These are phyloP conservation scores for Ilex asprella DNA, from an alignment of 257 asterid species.

Conservation along the genomic window DNA sequence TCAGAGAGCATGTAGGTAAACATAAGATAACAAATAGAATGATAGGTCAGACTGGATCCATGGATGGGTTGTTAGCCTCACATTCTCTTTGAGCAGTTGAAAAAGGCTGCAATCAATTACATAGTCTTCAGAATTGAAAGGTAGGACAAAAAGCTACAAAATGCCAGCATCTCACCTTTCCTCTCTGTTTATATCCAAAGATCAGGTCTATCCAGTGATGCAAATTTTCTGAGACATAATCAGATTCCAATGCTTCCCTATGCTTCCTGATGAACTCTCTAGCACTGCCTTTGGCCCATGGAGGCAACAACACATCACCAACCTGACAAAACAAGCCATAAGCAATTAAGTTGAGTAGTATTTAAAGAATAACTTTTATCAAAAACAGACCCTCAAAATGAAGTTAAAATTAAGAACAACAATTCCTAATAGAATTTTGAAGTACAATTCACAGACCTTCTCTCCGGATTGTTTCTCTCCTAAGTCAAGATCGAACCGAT, in stretches of 20 bases:
- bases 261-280: constrained; percentile 91
- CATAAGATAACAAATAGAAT: too few relatives aligned
- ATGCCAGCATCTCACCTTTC: constrained; percentile 60
- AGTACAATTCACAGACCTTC: constrained; percentile 52
- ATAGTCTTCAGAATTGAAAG: too few relatives aligned
- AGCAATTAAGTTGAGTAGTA: constrained; percentile 18
- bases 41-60: too few relatives aligned
- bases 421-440: constrained; percentile 2
- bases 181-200: constrained; percentile 93
- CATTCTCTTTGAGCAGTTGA: too few relatives aligned
- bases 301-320: constrained; percentile 84
- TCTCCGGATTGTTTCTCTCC: constrained; percentile 99
- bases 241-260: constrained; percentile 97
- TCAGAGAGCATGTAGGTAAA: too few relatives aligned
- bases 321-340: constrained; percentile 48
- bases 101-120: too few relatives aligned
- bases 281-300: constrained; percentile 92
- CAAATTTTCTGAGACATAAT: constrained; percentile 90
- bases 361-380: neutral
- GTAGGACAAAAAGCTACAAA: neutral
- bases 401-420: neutral
- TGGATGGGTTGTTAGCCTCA: too few relatives aligned
- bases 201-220: constrained; percentile 99
- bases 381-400: neutral
- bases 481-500: constrained; percentile 83